Percentiles rank a stretch among this genome's conserved stretches.
Evolutionary conservation across 2,329 filamentous ascomycete genomes (phyloP).

Genomic region (Colletotrichum sp.): DNA sequence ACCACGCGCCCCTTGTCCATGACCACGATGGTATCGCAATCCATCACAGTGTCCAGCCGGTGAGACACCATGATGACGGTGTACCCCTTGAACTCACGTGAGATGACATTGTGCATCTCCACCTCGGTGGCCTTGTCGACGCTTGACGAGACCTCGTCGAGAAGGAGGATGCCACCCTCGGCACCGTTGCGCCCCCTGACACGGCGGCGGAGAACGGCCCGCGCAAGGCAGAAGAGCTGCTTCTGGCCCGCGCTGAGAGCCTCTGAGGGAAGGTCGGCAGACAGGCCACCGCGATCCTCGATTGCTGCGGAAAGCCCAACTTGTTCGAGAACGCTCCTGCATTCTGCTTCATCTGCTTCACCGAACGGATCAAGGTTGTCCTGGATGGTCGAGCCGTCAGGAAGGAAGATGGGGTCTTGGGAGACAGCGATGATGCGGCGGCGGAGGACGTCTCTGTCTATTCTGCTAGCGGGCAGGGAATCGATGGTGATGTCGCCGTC

Average conservation of each 20-base stretch:
- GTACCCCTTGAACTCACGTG: conserved; percentile 32
- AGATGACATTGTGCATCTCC: conserved; percentile 33
- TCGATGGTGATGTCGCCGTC: conserved; percentile 46
- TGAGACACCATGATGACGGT: conserved; percentile 54
- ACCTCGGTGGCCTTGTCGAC: conserved; percentile 37
- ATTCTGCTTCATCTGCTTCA: conserved; percentile 34
- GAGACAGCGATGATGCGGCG: conserved; percentile 55
- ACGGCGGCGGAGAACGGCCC: conserved; percentile 55
- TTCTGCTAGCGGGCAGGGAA: conserved; percentile 33
- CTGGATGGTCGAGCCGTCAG: conserved; percentile 43
- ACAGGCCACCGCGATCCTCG: conserved; percentile 36
- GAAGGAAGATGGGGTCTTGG: conserved; percentile 59
- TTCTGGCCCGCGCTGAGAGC: conserved; percentile 63
- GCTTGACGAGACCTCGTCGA: conserved; percentile 37
- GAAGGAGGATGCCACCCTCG: conserved; percentile 30
- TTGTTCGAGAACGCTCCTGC: conserved; percentile 36
- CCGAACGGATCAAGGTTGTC: conserved; percentile 47
- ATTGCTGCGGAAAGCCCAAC: conserved; percentile 39
- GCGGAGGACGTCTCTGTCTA: conserved; percentile 48
- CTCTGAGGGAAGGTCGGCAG: conserved; percentile 46
- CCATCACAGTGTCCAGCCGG: conserved; percentile 48
- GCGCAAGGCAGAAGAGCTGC: conserved; percentile 67
- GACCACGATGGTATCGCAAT: conserved; percentile 49
- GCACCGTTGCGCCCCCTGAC: conserved; percentile 25
- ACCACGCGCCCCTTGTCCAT: conserved; percentile 46